phyloP scores from a whole-genome alignment of 2,329 filamentous ascomycete genomes.

The Boeremia exigua region DNA sequence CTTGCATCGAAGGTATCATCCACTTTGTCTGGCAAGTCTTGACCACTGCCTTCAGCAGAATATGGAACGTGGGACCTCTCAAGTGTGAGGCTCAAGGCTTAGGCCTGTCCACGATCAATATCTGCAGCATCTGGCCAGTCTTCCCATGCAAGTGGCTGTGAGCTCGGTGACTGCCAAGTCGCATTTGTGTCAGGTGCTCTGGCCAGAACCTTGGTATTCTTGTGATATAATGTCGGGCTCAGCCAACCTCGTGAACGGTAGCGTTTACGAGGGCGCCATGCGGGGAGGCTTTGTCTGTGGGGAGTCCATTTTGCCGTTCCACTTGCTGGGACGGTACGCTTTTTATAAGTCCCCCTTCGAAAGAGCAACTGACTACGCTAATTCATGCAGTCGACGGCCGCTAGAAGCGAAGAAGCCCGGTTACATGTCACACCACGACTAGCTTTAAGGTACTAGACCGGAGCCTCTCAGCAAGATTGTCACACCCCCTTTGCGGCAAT shows the following conservation, averaged over 20 bases:
- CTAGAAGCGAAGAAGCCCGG: neutral
- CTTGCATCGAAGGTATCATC: neutral
- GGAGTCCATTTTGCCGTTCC: slow-evolving; percentile 28
- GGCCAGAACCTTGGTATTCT: slow-evolving; percentile 26
- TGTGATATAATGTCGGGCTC: neutral
- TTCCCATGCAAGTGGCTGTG: neutral
- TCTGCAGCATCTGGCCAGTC: slow-evolving; percentile 20
- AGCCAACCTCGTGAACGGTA: slow-evolving; percentile 10
- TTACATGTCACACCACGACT: neutral
- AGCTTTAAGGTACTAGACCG: no score
- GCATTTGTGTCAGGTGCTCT: slow-evolving; percentile 18
- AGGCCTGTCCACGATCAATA: slow-evolving; percentile 45
- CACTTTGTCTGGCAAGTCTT: neutral
- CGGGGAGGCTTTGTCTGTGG: slow-evolving; percentile 21
- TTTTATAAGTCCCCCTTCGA: slow-evolving; percentile 50
- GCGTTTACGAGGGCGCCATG: slow-evolving; percentile 28
- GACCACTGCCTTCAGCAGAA: slow-evolving; percentile 6
- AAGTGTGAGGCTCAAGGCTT: slow-evolving; percentile 51
- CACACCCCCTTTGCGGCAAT: neutral
- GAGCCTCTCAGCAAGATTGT: neutral
- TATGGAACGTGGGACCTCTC: slow-evolving; percentile 45
- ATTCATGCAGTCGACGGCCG: slow-evolving; percentile 8
- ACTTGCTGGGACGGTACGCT: slow-evolving; percentile 35
- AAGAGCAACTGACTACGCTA: slow-evolving; percentile 33
- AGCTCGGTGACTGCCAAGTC: neutral